Percentiles rank a stretch among this genome's conserved stretches.
phyloP scores from a whole-genome alignment of 805 yeast genomes.

The Pichia rugopelliculosa region DNA sequence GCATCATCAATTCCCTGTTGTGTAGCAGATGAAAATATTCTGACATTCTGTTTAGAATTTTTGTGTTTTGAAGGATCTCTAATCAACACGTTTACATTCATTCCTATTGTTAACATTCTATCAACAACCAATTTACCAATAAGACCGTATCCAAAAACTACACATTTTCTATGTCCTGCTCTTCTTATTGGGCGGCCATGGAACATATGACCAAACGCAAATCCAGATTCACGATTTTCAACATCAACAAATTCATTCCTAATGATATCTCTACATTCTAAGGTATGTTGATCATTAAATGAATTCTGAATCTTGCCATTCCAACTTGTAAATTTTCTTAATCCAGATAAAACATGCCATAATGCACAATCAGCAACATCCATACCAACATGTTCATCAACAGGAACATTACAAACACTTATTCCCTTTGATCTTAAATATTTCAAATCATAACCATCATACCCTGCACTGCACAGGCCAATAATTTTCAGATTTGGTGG shows the following conservation, averaged over 20 bases:
- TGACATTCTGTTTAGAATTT: not conserved
- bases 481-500: slow-evolving; percentile 40
- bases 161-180: slow-evolving; percentile 41
- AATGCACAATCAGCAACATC: slow-evolving; percentile 72
- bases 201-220: slow-evolving; percentile 15
- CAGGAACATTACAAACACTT: slow-evolving; percentile 53
- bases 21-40: not conserved
- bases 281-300: slow-evolving; percentile 23
- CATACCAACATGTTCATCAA: slow-evolving; percentile 39
- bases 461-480: slow-evolving; percentile 51
- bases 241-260: slow-evolving; percentile 10
- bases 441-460: slow-evolving; percentile 36
- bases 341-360: slow-evolving; percentile 48
- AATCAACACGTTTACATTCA: slow-evolving; percentile 58
- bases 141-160: slow-evolving; percentile 68
- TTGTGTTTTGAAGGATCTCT: slow-evolving; percentile 34
- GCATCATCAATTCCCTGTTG: not conserved
- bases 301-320: slow-evolving; percentile 31
- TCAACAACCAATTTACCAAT: slow-evolving; percentile 62
- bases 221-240: slow-evolving; percentile 1
- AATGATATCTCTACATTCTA: slow-evolving; percentile 33
- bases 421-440: slow-evolving; percentile 34
- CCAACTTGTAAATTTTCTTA: slow-evolving; percentile 48
- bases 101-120: slow-evolving; percentile 51
- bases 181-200: slow-evolving; percentile 9